Conservation (phyloP, 768 basidiomycete species). For the Suillus hirtellus region DNA sequence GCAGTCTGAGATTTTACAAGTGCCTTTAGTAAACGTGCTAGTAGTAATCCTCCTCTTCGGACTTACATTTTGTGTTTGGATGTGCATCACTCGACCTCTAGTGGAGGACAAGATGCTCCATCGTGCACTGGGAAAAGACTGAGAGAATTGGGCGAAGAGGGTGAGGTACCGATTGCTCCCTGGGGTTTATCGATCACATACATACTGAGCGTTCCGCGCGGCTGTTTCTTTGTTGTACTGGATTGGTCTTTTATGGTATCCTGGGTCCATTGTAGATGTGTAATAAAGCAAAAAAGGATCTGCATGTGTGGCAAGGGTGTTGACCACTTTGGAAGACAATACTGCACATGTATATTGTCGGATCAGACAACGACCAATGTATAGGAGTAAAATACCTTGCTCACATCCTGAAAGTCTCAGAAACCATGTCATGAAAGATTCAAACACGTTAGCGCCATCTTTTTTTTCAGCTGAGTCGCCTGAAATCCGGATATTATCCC, state of each 20-base stretch:
- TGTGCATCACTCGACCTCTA: slow-evolving; percentile 14
- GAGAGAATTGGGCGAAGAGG: slow-evolving; percentile 10
- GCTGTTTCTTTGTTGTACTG: neutral
- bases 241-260: neutral
- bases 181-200: neutral
- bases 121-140: slow-evolving; percentile 13
- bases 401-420: neutral
- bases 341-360: neutral
- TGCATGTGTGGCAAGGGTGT: neutral
- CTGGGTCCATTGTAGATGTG: neutral
- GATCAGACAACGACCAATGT: neutral
- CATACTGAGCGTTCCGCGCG: neutral
- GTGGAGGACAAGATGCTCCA: slow-evolving; percentile 16
- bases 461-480: slow-evolving; percentile 13
- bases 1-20: slow-evolving; percentile 1
- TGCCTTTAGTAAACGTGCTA: neutral
- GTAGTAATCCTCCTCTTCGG: neutral
- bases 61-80: neutral
- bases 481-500: neutral
- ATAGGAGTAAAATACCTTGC: neutral
- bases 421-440: neutral
- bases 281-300: neutral
- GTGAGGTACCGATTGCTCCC: neutral
- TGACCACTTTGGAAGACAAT: neutral
- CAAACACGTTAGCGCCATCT: neutral